Evolutionary conservation across 495 filamentous ascomycete genomes (phyloP).

Genomic region (Neurospora sp.): DNA sequence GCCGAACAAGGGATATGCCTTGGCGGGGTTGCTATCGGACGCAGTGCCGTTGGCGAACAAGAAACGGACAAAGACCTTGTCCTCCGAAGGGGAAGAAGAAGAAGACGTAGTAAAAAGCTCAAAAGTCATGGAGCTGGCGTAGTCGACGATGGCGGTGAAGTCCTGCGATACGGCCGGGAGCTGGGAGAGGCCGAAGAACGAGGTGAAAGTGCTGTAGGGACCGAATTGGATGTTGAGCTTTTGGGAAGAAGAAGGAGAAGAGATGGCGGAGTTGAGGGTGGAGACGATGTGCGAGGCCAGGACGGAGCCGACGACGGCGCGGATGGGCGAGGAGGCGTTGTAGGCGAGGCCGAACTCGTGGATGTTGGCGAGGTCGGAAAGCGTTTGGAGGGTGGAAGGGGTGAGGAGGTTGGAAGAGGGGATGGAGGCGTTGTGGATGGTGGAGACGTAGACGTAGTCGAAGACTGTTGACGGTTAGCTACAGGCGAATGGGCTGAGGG

Average conservation of each 20-base stretch:
- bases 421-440: constrained; percentile 59
- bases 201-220: constrained; percentile 57
- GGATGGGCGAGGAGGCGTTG: constrained; percentile 30
- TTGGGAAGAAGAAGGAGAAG: constrained; percentile 21
- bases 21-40: constrained; percentile 32
- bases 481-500: neutral
- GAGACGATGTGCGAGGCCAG: constrained; percentile 58
- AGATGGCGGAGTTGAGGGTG: constrained; percentile 50
- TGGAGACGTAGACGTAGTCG: constrained; percentile 66
- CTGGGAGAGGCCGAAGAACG: constrained; percentile 61
- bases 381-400: constrained; percentile 40
- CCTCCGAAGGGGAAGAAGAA: neutral
- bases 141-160: constrained; percentile 62
- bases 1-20: constrained; percentile 59
- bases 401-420: constrained; percentile 37
- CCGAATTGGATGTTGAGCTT: constrained; percentile 62
- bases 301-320: constrained; percentile 45
- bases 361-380: constrained; percentile 53
- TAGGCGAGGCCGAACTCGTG: constrained; percentile 59
- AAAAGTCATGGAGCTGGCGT: constrained; percentile 58
- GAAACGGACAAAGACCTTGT: constrained; percentile 64
- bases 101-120: constrained; percentile 58
- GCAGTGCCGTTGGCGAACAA: constrained; percentile 67
- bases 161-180: constrained; percentile 44
- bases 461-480: constrained; percentile 43